Percentiles rank a stretch among this genome's conserved stretches.
Conservation (phyloP, 2,329 filamentous ascomycete genomes). For the Pseudogymnoascus sp. region DNA sequence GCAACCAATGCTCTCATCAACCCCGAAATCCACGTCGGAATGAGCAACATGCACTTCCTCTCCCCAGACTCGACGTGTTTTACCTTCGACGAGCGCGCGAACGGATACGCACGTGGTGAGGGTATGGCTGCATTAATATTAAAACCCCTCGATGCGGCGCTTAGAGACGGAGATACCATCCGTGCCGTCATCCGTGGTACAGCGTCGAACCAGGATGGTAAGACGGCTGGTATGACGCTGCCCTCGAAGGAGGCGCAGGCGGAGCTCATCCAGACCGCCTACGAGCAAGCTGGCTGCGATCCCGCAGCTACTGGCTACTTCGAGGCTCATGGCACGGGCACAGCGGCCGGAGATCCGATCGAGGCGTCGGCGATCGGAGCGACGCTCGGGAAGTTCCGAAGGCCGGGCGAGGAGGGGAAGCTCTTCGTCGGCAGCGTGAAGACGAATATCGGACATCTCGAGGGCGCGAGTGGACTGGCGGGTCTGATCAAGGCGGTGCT, state of each 20-base stretch:
- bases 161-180: slow-evolving; percentile 34
- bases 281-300: slow-evolving; percentile 17
- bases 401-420: background rate
- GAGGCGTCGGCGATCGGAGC: slow-evolving; percentile 13
- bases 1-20: slow-evolving; percentile 15
- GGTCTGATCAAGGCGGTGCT: slow-evolving; percentile 21
- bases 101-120: slow-evolving; percentile 40
- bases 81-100: slow-evolving; percentile 32
- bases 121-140: slow-evolving; percentile 33
- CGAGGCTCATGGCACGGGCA: slow-evolving; percentile 13
- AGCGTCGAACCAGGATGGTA: slow-evolving; percentile 36
- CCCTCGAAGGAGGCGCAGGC: slow-evolving; percentile 32
- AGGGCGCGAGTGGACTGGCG: slow-evolving; percentile 17
- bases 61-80: slow-evolving; percentile 25
- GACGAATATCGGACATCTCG: slow-evolving; percentile 23
- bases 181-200: slow-evolving; percentile 34
- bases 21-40: slow-evolving; percentile 20
- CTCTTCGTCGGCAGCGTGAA: slow-evolving; percentile 18
- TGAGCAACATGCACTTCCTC: slow-evolving; percentile 24
- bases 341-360: slow-evolving; percentile 13
- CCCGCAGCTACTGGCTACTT: slow-evolving; percentile 11
- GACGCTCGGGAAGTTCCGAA: slow-evolving; percentile 17
- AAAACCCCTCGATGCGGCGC: slow-evolving; percentile 33
- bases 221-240: slow-evolving; percentile 34
- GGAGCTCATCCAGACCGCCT: slow-evolving; percentile 26